phyloP scores from a whole-genome alignment of 208 protist genomes.

The Leishmania aethiopica region DNA sequence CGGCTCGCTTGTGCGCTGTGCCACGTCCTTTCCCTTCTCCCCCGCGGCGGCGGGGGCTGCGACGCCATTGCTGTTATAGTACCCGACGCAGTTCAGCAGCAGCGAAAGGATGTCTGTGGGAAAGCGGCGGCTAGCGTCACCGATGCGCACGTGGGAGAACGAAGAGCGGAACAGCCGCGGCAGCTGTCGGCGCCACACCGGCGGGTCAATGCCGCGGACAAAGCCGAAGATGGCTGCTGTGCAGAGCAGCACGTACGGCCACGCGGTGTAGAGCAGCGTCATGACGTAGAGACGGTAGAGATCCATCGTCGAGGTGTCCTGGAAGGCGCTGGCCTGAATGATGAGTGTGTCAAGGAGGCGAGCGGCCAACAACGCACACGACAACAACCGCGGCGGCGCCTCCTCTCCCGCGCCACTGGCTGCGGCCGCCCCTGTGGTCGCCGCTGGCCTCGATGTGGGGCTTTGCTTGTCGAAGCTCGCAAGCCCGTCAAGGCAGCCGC shows the following conservation, averaged over 20 bases:
- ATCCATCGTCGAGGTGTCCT: slow-evolving; percentile 70
- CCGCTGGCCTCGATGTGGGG: neutral
- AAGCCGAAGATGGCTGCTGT: slow-evolving; percentile 78
- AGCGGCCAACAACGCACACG: slow-evolving; percentile 20
- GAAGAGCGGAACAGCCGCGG: slow-evolving; percentile 82
- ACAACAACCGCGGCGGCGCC: neutral
- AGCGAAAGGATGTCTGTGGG: slow-evolving; percentile 86
- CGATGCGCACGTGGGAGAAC: slow-evolving; percentile 76
- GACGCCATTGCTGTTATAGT: slow-evolving; percentile 25
- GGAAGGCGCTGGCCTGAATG: slow-evolving; percentile 63
- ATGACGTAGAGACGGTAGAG: slow-evolving; percentile 81
- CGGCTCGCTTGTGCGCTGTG: neutral
- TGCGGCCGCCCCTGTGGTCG: neutral
- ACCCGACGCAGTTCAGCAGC: slow-evolving; percentile 75
- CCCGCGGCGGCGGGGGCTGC: neutral
- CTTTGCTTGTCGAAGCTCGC: neutral
- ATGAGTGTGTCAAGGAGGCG: slow-evolving; percentile 73
- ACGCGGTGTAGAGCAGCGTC: slow-evolving; percentile 68
- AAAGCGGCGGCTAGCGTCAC: slow-evolving; percentile 25
- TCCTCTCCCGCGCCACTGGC: neutral
- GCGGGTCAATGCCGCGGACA: slow-evolving; percentile 60
- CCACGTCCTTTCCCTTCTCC: neutral
- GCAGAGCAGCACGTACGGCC: slow-evolving; percentile 81
- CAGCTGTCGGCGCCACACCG: slow-evolving; percentile 60
- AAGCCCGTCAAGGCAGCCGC: slow-evolving; percentile 38